Base-by-base conservation (phyloP, 495 filamentous ascomycete genomes). In the Cetradonia linearis region DNA sequence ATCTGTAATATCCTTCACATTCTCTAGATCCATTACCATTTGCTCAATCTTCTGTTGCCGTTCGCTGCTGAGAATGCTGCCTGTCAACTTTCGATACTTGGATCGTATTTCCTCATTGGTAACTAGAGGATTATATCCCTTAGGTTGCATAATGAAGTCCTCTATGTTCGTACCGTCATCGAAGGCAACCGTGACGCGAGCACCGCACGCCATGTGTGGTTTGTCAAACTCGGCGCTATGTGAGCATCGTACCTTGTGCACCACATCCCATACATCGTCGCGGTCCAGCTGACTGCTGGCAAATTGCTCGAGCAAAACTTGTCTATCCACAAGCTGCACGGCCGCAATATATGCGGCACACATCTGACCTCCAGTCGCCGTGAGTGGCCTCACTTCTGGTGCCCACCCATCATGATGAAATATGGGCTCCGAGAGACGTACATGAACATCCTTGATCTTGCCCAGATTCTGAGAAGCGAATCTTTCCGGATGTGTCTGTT, bases 361-460 rank as follows among this genome's bases (percentile, higher is more conserved):
- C 74, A 79, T 80, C 60, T 77, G 76, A 9, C 72, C 74, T 1
- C 75, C 71, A 0, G 70, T 75, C 11, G 64, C 63, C 0, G 67
- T 68, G 9, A 70, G 76, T 8, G 72, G 67, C n/a, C 61, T 56
- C 13, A 67, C 58, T 20, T 68, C 66, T 10, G 36, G 36, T 10
- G 36, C 36, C 36, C 36, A 38, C 71, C 70, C 77, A 14, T 75
- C 72, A 25, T 70, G 71, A 33, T 80, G 70, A 5, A 38, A 38
- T 33, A 71, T 64, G 55, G 71, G 71, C 23, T 66, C 65, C 1
- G 68, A 64, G n/a, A 73, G 69, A 5, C 53, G 65, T 55, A 74
- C 62, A 38, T 70, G 67, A 30, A 75, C 48, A 2, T 57, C 54
- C 27, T 74, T 71, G 9, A 61, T 63, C n/a, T 62, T 55, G 14